A percentile compares a stretch with the other conserved stretches of the same genome.
Evolutionary conservation across 495 filamentous ascomycete species (phyloP).

Genomic region (Penicillium chermesinum): DNA sequence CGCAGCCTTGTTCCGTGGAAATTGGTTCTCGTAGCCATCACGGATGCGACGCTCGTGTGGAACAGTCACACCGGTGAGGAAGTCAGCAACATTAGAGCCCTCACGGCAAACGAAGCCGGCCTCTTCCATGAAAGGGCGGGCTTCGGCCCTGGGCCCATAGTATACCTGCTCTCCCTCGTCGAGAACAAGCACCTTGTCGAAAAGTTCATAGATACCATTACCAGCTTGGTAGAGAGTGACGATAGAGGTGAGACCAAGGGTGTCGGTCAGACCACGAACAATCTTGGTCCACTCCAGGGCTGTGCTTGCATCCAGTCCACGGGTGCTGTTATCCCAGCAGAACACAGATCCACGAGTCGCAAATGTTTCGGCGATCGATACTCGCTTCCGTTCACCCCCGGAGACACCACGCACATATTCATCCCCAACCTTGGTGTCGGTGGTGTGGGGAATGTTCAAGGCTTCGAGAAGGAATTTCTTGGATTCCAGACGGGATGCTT

Average conservation of each 20-base stretch:
- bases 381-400: slow-evolving; percentile 75
- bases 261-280: slow-evolving; percentile 43
- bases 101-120: slow-evolving; percentile 61
- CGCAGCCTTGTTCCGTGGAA: slow-evolving; percentile 43
- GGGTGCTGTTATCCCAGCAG: slow-evolving; percentile 59
- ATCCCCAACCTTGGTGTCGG: slow-evolving; percentile 76
- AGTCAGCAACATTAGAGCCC: slow-evolving; percentile 64
- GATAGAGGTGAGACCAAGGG: slow-evolving; percentile 41
- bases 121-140: slow-evolving; percentile 61
- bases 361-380: slow-evolving; percentile 62
- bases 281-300: slow-evolving; percentile 53
- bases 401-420: slow-evolving; percentile 76
- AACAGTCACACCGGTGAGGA: slow-evolving; percentile 68
- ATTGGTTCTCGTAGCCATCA: slow-evolving; percentile 44
- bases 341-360: slow-evolving; percentile 56
- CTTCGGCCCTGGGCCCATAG: slow-evolving; percentile 53
- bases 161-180: slow-evolving; percentile 60
- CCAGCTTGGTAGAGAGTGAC: slow-evolving; percentile 59
- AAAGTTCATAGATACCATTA: slow-evolving; percentile 56
- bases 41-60: slow-evolving; percentile 57
- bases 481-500: slow-evolving; percentile 40
- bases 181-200: slow-evolving; percentile 66
- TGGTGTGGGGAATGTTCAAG: slow-evolving; percentile 72
- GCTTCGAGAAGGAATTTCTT: slow-evolving; percentile 69
- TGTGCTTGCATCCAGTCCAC: slow-evolving; percentile 57